Evolutionary conservation across 23 red algal genomes (phyloP).

Genomic region (Pyropia yezoensis): DNA sequence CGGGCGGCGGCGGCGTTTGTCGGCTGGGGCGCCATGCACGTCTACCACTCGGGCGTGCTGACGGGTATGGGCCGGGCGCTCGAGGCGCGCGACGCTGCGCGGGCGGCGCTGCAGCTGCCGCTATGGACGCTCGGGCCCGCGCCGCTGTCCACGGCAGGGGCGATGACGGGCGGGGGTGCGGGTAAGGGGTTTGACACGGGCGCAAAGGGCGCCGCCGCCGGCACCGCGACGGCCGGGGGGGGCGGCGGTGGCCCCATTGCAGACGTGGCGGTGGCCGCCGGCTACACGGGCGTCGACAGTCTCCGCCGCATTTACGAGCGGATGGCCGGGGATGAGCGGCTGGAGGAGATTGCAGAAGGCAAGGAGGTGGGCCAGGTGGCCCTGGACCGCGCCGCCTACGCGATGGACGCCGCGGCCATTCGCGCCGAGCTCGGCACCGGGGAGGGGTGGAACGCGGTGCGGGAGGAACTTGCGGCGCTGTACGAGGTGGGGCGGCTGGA

Average conservation of each 20-base stretch:
- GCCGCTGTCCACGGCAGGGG: too few relatives aligned
- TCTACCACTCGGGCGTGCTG: conserved; percentile 62
- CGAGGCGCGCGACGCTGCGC: conserved; percentile 81
- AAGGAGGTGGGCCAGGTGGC: conserved; percentile 80
- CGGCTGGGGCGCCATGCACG: conserved; percentile 62
- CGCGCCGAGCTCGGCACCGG: conserved; percentile 17
- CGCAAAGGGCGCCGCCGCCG: too few relatives aligned
- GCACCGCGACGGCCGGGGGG: too few relatives aligned
- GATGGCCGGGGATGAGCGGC: conserved; percentile 67
- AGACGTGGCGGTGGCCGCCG: conserved; percentile 47
- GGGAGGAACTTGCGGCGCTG: conserved; percentile 43
- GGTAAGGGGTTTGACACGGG: too few relatives aligned
- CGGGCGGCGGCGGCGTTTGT: conserved; percentile 45
- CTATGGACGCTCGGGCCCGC: conserved; percentile 54
- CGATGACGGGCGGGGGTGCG: too few relatives aligned
- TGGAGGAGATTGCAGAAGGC: conserved; percentile 72
- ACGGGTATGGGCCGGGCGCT: conserved; percentile 27
- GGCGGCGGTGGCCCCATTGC: conserved; percentile 1
- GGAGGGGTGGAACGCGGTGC: conserved; percentile 34
- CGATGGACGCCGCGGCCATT: conserved; percentile 31
- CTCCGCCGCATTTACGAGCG: conserved; percentile 61
- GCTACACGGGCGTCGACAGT: conserved; percentile 41
- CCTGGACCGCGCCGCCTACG: conserved; percentile 79
- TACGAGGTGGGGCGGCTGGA: conserved; percentile 52
- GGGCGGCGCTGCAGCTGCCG: conserved; percentile 68